A percentile compares a stretch with the other conserved stretches of the same genome.
These are phyloP conservation scores for Thelephora aurantiotincta DNA, from an alignment of 768 basidiomycete genomes.

Conservation along the genomic window DNA sequence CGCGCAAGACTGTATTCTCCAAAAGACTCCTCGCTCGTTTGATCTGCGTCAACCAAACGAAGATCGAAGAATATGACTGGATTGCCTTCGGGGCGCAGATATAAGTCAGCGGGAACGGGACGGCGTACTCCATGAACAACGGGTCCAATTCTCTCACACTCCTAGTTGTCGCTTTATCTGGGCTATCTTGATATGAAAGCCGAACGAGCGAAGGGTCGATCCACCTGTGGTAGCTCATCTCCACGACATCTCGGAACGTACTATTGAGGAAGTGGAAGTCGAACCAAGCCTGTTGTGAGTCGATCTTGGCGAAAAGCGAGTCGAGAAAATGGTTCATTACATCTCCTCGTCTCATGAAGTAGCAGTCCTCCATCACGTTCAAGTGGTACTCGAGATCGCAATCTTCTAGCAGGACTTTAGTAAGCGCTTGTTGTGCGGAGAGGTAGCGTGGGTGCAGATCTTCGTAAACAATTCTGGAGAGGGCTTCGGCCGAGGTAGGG, in stretches of 20 bases:
- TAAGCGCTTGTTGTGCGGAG: conserved; percentile 34
- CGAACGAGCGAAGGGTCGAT: conserved; percentile 59
- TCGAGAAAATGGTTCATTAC: conserved; percentile 62
- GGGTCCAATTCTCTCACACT: conserved; percentile 56
- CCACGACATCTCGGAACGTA: conserved; percentile 54
- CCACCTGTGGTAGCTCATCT: conserved; percentile 37
- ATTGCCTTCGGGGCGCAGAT: conserved; percentile 47
- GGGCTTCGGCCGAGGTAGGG: conserved; percentile 35
- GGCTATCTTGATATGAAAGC: conserved; percentile 46
- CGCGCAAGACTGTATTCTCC: conserved; percentile 52
- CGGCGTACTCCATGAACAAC: conserved; percentile 61
- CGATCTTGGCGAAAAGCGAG: conserved; percentile 71
- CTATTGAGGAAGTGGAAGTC: conserved; percentile 81
- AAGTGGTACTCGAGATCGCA: conserved; percentile 55
- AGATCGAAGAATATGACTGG: conserved; percentile 49
- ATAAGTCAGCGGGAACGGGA: conserved; percentile 73
- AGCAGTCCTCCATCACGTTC: conserved; percentile 49
- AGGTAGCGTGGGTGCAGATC: conserved; percentile 43
- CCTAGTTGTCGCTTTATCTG: conserved; percentile 28
- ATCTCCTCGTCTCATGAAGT: conserved; percentile 68
- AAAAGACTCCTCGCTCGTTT: conserved; percentile 56
- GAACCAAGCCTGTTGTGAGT: conserved; percentile 51
- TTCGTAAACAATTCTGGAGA: conserved; percentile 52
- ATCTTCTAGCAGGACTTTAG: conserved; percentile 47
- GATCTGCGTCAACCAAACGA: conserved; percentile 62